These are phyloP conservation scores for Starmerella roubikii DNA, from an alignment of 805 yeast genomes.

Conservation along the genomic window DNA sequence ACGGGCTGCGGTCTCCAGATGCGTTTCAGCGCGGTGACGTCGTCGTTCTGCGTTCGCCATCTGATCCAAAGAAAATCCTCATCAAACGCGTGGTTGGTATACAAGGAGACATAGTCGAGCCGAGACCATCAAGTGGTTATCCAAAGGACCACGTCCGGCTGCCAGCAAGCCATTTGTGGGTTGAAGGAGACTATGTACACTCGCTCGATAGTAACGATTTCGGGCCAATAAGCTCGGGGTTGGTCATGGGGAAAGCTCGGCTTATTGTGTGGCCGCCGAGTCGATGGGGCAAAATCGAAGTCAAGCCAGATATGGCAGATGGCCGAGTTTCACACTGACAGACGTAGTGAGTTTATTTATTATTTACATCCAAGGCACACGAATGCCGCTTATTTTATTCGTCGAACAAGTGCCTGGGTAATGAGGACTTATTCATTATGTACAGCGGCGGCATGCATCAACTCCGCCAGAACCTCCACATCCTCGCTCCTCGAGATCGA, in stretches of 20 bases:
- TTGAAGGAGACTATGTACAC: conserved; percentile 76
- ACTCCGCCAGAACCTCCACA: conserved; percentile 21
- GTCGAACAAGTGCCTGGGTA: too few relatives aligned
- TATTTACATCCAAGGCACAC: too few relatives aligned
- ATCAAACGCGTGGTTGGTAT: conserved; percentile 69
- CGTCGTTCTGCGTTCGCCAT: conserved; percentile 63
- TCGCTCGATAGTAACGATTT: conserved; percentile 75
- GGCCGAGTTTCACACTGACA: too few relatives aligned
- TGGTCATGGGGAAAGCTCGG: conserved; percentile 65
- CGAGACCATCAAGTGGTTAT: conserved; percentile 36
- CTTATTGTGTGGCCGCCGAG: conserved; percentile 56
- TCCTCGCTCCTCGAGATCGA: conserved; percentile 19
- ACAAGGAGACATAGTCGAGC: conserved; percentile 53
- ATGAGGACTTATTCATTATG: too few relatives aligned
- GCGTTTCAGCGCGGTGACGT: conserved; percentile 52
- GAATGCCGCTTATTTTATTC: too few relatives aligned
- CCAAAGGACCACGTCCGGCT: conserved; percentile 47
- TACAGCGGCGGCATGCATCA: conserved; percentile 18
- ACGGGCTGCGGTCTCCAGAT: conserved; percentile 35
- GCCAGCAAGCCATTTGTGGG: conserved; percentile 81
- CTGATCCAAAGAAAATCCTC: conserved; percentile 59
- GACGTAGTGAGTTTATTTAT: too few relatives aligned
- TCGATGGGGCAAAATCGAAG: conserved; percentile 35
- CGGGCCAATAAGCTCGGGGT: conserved; percentile 76
- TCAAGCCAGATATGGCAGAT: neutral